Conservation (phyloP, 202 grass and related monocot species). For the Bolboschoenoplectus hybrid region DNA sequence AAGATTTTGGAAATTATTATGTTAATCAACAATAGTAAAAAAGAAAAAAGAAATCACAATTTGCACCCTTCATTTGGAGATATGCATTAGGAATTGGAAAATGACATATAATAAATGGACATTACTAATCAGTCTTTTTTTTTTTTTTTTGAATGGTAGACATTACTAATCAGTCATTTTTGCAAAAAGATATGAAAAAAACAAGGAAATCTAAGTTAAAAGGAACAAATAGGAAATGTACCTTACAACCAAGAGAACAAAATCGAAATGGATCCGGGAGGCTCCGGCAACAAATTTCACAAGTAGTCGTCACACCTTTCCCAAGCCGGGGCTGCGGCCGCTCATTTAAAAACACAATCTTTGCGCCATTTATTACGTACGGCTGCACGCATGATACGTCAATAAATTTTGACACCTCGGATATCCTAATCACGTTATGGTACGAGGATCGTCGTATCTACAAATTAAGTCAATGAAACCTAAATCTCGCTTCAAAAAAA, state of each 20-base stretch:
- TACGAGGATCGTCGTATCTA: slow-evolving; percentile 83
- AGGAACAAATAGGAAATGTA: not conserved
- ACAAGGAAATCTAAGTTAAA: not conserved
- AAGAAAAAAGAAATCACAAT: slow-evolving; percentile 3
- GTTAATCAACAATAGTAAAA: not conserved
- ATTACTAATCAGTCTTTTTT: not conserved
- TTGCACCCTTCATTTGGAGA: not conserved
- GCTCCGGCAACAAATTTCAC: slow-evolving; percentile 77
- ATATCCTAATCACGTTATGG: slow-evolving; percentile 90
- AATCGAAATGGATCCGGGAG: slow-evolving; percentile 77
- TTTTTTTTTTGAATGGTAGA: not conserved
- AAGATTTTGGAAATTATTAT: not conserved
- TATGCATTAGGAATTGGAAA: not conserved
- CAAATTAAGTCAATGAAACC: slow-evolving; percentile 11
- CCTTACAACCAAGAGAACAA: slow-evolving; percentile 95
- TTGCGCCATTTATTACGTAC: slow-evolving; percentile 89
- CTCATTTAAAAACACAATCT: slow-evolving; percentile 89
- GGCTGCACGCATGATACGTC: slow-evolving; percentile 88
- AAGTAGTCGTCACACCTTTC: slow-evolving; percentile 85
- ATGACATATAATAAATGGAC: not conserved
- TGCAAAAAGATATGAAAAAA: not conserved
- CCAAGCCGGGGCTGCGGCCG: slow-evolving; percentile 71
- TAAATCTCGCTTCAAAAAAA: not conserved
- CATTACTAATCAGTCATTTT: not conserved
- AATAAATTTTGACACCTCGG: slow-evolving; percentile 83